These are phyloP conservation scores for Erodium trifolium DNA, from an alignment of 441 rosid genomes.

Conservation along the genomic window DNA sequence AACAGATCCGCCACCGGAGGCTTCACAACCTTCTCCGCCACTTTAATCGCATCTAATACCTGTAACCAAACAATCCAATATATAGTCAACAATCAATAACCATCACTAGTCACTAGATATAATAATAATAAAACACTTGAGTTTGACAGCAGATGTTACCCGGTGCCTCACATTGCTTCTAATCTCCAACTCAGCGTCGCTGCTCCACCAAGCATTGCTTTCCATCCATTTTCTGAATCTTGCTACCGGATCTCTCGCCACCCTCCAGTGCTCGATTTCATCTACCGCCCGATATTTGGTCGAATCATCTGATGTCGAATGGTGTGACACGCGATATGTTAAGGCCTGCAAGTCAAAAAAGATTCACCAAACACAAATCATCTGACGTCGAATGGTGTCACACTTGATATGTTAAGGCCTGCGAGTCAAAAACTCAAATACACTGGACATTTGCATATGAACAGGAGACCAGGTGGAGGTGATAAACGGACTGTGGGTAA, in stretches of 20 bases:
- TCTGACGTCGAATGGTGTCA: too few relatives aligned
- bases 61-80: constrained; percentile 24
- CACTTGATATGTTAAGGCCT: too few relatives aligned
- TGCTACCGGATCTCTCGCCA: constrained; percentile 48
- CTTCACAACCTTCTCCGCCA: constrained; percentile 48
- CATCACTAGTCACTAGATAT: too few relatives aligned
- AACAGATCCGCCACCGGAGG: constrained; percentile 49
- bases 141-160: constrained; percentile 26
- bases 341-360: constrained; percentile 31
- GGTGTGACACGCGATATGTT: constrained; percentile 68
- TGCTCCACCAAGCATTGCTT: constrained; percentile 66
- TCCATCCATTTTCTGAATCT: constrained; percentile 57
- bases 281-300: constrained; percentile 50
- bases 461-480: too few relatives aligned
- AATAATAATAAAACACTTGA: too few relatives aligned
- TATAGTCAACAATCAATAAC: too few relatives aligned
- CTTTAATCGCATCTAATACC: constrained; percentile 54
- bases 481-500: too few relatives aligned
- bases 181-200: constrained; percentile 40
- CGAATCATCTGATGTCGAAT: constrained; percentile 79
- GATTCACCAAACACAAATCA: too few relatives aligned
- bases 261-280: constrained; percentile 64
- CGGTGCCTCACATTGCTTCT: constrained; percentile 42
- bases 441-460: too few relatives aligned
- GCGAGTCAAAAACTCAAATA: too few relatives aligned